Base-by-base conservation (phyloP, 2,329 filamentous ascomycete species). In the Colletotrichum graminicola region DNA sequence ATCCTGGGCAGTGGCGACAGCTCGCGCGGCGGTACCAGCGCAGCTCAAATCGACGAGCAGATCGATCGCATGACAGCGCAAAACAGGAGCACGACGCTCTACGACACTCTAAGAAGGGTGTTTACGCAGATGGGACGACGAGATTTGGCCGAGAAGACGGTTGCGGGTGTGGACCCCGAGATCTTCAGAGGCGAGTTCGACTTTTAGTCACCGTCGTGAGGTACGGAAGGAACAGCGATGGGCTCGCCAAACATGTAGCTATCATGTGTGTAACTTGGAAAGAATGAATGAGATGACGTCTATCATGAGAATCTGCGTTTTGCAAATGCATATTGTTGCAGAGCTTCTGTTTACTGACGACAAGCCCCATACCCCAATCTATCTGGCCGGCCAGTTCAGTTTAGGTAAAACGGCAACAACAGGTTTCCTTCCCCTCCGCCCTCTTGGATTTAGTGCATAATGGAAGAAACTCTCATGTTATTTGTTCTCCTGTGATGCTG, bases 51-150 rank as follows among this genome's bases (percentile, higher is more conserved):
- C 32, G 94, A 98, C 77, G 90, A 89, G 67, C 90, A 93, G 75
- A 86, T 98, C 26, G 93, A 97, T 78, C 88, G 92, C 72, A 94
- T 97, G 91, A 92, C 97, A 66, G 92, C 92, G 62, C 95, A 98
- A 85, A 99, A 99, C 82, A 91, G 97, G 80, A 97, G 94, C 85
- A 98, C 95, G 61, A 99, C 98, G 77, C 84, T 99, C 71, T 97
- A 97, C 81, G 97, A 99, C 81, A 99, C 97, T 16, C 84, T 99
- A 73, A 86, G 95, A 73, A 87, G 97, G 72, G 96, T 98, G n/a
- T 98, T 99, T 82, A 95, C 91, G 12, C 94, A 97, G 84, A 98
- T 99, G 96, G 93, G 93, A 2, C 85, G 96, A 69, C 86, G 94
- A 67, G 96, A 99, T 82, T 80, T 99, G 78, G 92, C 93, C 3